Evolutionary conservation across 169 alveolate species (phyloP), one percentile per base, ranked within the genome.

Genomic region (Cryptosporidium canis): DNA sequence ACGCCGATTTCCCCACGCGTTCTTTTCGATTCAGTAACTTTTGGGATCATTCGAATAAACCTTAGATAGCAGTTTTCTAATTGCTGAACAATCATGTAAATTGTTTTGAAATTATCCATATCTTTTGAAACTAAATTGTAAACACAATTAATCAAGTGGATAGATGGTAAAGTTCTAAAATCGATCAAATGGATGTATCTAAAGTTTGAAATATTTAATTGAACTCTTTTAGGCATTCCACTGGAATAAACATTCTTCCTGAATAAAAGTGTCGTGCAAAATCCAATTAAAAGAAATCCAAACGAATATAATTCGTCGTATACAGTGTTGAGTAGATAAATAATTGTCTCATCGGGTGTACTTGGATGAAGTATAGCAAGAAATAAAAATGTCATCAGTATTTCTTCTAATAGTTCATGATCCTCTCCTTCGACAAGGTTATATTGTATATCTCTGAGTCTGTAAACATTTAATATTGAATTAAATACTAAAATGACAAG

Each of bases 151-250:
- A 77, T 55, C 33, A 77, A 61, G 31, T 77, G 87, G 18, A 77
- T 35, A 77, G 55, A 77, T 24, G 87, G 87, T 12, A 77, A 77
- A 37, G 9, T 33, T 56, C 39, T 33, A 16, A 77, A 77, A 39
- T 77, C 61, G 14, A 77, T 37, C 24, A 77, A 41, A 37, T 77
- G 87, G 21, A 77, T 58, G 18, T 41, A 21, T 35, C 87, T 77
- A 48, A 77, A 77, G 58, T 77, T 77, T 33, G 66, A 63, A 16
- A 77, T 77, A 27, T 77, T 77, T 37, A 77, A 24, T 58, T 77
- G 87, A n/a, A 77, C 61, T 29, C 64, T 61, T 14, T 77, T 77
- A 33, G 87, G 58, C 24, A 61, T 55, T 35, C 47, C 21, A 27
- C 43, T 41, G 24, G 70, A 64, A 29, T 58, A 77, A 16, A 77